phyloP scores from a whole-genome alignment of 768 basidiomycete species.

The Lactifluus rugatus region DNA sequence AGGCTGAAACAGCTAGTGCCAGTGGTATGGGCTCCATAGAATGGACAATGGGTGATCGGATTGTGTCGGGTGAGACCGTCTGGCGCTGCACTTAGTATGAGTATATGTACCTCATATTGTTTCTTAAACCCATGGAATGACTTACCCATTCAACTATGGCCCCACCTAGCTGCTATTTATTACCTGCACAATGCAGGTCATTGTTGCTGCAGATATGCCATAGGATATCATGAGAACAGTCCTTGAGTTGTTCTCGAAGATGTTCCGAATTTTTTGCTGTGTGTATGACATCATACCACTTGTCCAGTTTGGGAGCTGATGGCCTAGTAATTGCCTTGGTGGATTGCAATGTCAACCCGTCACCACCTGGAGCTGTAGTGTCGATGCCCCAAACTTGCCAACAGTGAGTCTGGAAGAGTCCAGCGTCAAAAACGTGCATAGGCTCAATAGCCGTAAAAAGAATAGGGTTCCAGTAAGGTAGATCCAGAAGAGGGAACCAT shows the following conservation, averaged over 20 bases:
- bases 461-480: too few species aligned
- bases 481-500: too few species aligned
- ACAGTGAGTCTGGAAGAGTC: too few species aligned
- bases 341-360: constrained; percentile 6
- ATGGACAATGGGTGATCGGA: not conserved
- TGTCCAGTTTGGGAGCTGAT: not conserved
- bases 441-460: too few species aligned
- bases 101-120: not conserved
- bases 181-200: constrained; percentile 3
- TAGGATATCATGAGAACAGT: not conserved
- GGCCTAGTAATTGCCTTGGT: not conserved
- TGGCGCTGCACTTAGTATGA: not conserved
- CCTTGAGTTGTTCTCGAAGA: not conserved
- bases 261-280: not conserved
- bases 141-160: constrained; percentile 14
- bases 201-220: constrained; percentile 15
- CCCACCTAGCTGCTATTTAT: not conserved
- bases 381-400: too few species aligned
- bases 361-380: constrained; percentile 20
- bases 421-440: too few species aligned
- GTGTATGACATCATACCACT: constrained; percentile 1
- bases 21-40: not conserved
- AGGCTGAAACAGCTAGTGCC: too few species aligned
- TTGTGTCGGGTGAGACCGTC: not conserved
- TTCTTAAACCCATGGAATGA: not conserved